Evolutionary conservation across 306 rosid species (phyloP).

Genomic region (Fragaria iinumae): DNA sequence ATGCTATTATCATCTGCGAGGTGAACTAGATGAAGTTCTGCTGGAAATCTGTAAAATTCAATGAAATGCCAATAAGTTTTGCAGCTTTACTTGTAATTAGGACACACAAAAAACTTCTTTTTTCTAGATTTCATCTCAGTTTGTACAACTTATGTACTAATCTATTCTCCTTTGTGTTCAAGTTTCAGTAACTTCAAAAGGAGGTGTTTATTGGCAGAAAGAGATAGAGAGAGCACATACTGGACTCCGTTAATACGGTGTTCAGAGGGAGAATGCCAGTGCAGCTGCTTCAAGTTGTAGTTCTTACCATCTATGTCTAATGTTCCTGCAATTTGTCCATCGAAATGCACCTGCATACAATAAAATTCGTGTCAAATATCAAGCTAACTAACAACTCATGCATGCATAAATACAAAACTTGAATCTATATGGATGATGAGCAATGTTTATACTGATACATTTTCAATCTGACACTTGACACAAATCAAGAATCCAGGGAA

Average conservation of each 20-base stretch:
- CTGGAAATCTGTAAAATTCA: constrained; percentile 37
- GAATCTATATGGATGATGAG: background rate
- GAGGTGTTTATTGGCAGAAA: background rate
- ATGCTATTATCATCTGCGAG: constrained; percentile 37
- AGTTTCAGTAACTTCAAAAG: background rate
- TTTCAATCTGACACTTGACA: background rate
- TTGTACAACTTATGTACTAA: background rate
- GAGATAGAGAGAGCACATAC: constrained; percentile 40
- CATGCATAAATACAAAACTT: background rate
- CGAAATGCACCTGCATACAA: constrained; percentile 53
- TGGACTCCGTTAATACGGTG: constrained; percentile 53
- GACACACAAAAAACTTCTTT: background rate
- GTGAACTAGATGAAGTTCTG: constrained; percentile 78
- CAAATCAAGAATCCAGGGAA: background rate
- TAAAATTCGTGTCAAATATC: background rate
- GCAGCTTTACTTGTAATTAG: background rate
- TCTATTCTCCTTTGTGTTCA: background rate
- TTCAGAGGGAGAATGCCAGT: constrained; percentile 92
- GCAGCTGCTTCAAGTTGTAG: constrained; percentile 61
- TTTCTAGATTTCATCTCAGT: background rate
- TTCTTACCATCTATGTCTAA: constrained; percentile 50
- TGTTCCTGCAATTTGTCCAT: constrained; percentile 41
- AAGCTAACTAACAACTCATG: background rate
- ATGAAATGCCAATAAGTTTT: background rate
- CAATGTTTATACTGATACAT: background rate